Conservation (phyloP, 2,329 filamentous ascomycete species). For the Cladosporium sp. region DNA sequence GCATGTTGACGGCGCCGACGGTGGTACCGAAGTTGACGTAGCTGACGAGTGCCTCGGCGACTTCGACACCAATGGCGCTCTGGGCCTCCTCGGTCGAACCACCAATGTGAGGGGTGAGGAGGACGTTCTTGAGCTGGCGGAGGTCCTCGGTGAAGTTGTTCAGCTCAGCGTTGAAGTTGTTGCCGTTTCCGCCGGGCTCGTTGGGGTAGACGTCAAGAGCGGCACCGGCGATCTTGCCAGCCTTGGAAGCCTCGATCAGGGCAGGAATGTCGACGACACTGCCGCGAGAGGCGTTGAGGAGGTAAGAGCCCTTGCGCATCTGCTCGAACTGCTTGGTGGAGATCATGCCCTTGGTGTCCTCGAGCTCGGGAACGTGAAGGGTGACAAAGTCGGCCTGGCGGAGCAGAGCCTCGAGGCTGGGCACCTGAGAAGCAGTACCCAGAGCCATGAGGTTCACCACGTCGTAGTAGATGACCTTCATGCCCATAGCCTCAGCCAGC, state of each 20-base stretch:
- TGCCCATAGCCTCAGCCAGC: slow-evolving; percentile 93
- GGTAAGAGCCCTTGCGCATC: slow-evolving; percentile 90
- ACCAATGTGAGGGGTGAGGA: slow-evolving; percentile 93
- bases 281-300: slow-evolving; percentile 94
- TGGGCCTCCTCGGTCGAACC: slow-evolving; percentile 98
- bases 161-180: slow-evolving; percentile 82
- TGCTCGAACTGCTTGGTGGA: slow-evolving; percentile 69
- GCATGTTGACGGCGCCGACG: slow-evolving; percentile 88
- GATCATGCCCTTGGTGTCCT: slow-evolving; percentile 92
- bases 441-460: slow-evolving; percentile 90
- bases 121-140: slow-evolving; percentile 80
- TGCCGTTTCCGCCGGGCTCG: slow-evolving; percentile 88
- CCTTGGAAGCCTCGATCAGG: slow-evolving; percentile 78
- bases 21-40: slow-evolving; percentile 97
- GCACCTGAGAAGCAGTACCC: slow-evolving; percentile 79
- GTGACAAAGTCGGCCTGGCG: slow-evolving; percentile 84
- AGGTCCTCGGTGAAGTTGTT: slow-evolving; percentile 85
- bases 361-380: slow-evolving; percentile 86
- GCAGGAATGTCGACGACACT: slow-evolving; percentile 92
- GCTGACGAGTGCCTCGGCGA: slow-evolving; percentile 77
- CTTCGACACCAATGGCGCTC: slow-evolving; percentile 90
- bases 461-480: slow-evolving; percentile 97
- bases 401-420: slow-evolving; percentile 71
- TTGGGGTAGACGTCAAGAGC: slow-evolving; percentile 95
- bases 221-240: slow-evolving; percentile 83